These are phyloP conservation scores for Zizania palustris DNA, from an alignment of 202 grass and related monocot species.

Conservation along the genomic window DNA sequence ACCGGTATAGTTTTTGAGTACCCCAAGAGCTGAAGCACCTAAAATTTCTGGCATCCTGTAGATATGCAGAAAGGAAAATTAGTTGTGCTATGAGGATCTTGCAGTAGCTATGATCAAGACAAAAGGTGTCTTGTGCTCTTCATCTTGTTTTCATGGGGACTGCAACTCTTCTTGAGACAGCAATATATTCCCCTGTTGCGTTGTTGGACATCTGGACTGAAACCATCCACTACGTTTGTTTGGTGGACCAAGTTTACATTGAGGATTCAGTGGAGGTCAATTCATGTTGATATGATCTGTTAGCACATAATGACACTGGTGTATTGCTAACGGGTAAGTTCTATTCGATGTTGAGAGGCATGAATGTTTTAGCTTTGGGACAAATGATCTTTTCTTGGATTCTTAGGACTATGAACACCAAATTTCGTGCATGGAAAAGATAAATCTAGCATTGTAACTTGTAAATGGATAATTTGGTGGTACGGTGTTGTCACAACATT, in stretches of 20 bases:
- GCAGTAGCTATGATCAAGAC: conserved; percentile 16
- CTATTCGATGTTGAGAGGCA: conserved; percentile 41
- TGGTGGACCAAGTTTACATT: conserved; percentile 34
- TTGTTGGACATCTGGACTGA: conserved; percentile 34
- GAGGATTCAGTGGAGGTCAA: conserved; percentile 11
- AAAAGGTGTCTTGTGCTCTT: conserved; percentile 6
- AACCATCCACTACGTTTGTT: conserved; percentile 34
- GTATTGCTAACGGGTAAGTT: conserved; percentile 34
- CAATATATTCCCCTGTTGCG: conserved; percentile 11
- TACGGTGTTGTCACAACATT: not conserved
- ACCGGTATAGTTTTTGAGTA: conserved; percentile 93
- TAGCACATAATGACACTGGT: conserved; percentile 25
- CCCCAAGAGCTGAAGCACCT: conserved; percentile 46
- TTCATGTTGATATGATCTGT: conserved; percentile 42
- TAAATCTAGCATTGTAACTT: conserved; percentile 7
- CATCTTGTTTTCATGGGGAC: not conserved
- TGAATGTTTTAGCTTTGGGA: conserved; percentile 14
- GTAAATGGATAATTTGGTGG: not conserved
- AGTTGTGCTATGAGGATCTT: conserved; percentile 15
- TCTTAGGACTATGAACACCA: not conserved
- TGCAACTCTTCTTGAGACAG: conserved; percentile 6
- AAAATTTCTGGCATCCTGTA: conserved; percentile 18
- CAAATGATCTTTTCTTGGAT: not conserved
- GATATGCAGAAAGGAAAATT: conserved; percentile 7
- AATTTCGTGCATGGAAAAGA: not conserved